Base-by-base conservation (phyloP, 2,329 filamentous ascomycete genomes). In the Lachnellula occidentalis region DNA sequence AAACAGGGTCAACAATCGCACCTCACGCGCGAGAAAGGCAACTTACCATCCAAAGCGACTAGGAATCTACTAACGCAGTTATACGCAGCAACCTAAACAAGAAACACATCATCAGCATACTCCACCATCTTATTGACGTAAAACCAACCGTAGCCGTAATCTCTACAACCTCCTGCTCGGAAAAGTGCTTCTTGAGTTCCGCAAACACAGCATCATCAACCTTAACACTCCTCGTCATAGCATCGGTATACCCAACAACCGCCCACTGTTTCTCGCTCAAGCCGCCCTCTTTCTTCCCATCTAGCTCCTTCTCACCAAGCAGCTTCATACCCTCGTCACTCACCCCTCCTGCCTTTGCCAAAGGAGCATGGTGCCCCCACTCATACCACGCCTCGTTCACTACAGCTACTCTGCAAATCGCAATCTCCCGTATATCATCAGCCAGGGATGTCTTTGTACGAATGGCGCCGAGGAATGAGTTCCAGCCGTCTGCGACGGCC, bases 11-110 rank as follows among this genome's bases (percentile, higher is more conserved):
- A 62, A 50, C 31, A 54, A 47, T 31, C 7, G 4, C n/a, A 19
- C 34, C 3, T 9, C 22, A 36, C 5, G 21, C 17, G 34, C 4
- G 7, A 34, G 17, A 37, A 53, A 19, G 19, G 19, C 12, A 27
- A 73, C 80, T 71, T 72, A 85, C 82, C 88, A 73, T 95, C 86
- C 53, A 95, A 70, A 14, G 90, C 90, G 19, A 95, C 89, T 61
- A 95, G 70, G 63, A 95, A 92, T 31, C 90, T 79, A 69, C 87
- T 91, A 15, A 95, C 89, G 67, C 88, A 92, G 69, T 95, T 95
- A 69, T 95, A 95, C 52, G 82, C 83, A 12, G 87, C 88, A 61
- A 90, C 80, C 66, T 69, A 51, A 52, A 5, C 24, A 34, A 45
- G 9, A 46, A 49, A 41, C 5, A 50, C 12, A 47, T 47, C 43